These are phyloP conservation scores for Kalaharituber pfeilii DNA, from an alignment of 2,329 filamentous ascomycete genomes.

Conservation along the genomic window DNA sequence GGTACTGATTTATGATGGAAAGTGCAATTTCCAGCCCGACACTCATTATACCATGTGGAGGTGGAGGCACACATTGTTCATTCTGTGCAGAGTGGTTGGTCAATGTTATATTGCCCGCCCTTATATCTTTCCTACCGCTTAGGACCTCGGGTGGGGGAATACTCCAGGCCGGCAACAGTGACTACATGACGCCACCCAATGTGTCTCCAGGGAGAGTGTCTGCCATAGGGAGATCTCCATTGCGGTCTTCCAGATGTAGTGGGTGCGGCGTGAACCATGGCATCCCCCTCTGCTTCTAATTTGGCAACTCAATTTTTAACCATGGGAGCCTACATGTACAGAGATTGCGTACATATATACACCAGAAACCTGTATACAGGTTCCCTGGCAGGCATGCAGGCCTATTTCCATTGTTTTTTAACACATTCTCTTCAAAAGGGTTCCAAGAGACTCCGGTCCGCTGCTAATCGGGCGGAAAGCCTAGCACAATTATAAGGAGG, in stretches of 20 bases:
- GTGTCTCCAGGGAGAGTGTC: too few relatives aligned
- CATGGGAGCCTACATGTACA: not conserved
- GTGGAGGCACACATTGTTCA: too few relatives aligned
- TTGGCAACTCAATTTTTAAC: not conserved
- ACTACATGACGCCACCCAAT: not conserved
- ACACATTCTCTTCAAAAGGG: not conserved
- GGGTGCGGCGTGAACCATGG: not conserved
- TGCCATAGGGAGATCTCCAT: not conserved
- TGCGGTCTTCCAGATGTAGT: not conserved
- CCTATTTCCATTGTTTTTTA: not conserved
- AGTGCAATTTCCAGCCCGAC: too few relatives aligned
- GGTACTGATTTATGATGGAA: too few relatives aligned
- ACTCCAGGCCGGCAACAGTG: not conserved
- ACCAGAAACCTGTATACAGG: not conserved
- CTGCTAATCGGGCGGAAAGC: not conserved
- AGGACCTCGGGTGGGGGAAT: not conserved
- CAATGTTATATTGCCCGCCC: too few relatives aligned
- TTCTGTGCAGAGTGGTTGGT: too few relatives aligned
- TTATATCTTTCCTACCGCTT: too few relatives aligned
- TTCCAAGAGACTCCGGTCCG: not conserved
- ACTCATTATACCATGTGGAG: too few relatives aligned
- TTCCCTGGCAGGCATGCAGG: not conserved
- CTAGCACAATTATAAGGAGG: not conserved
- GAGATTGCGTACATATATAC: not conserved
- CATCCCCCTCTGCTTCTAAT: not conserved